phyloP scores from a whole-genome alignment of 345 rosid genomes.

The Cochlearia excelsa region DNA sequence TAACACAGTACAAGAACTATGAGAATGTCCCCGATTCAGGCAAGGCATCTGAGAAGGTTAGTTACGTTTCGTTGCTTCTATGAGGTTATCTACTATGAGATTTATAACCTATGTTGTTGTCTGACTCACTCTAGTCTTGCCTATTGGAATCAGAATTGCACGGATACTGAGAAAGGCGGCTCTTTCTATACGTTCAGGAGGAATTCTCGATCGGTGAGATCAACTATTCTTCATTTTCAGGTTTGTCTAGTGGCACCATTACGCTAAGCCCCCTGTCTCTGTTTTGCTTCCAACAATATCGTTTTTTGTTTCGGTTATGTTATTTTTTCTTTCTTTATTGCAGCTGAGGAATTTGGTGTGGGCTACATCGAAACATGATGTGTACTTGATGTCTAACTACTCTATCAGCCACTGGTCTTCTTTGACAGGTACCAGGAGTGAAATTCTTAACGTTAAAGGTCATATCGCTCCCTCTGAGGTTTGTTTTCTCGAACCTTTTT shows the following conservation, averaged over 20 bases:
- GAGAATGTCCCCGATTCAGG: constrained; percentile 78
- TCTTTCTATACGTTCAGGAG: constrained; percentile 54
- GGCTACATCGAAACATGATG: constrained; percentile 77
- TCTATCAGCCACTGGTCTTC: constrained; percentile 72
- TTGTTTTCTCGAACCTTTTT: constrained; percentile 8
- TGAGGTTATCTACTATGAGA: not conserved
- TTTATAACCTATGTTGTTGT: not conserved
- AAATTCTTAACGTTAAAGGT: constrained; percentile 65
- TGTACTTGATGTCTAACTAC: constrained; percentile 65
- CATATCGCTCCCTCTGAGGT: constrained; percentile 77
- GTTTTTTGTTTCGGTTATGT: too few relatives aligned
- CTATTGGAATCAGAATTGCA: constrained; percentile 45
- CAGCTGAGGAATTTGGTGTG: constrained; percentile 81
- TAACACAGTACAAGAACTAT: constrained; percentile 94
- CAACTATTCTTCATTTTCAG: constrained; percentile 80
- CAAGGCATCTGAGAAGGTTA: constrained; percentile 61
- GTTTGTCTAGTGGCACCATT: constrained; percentile 30
- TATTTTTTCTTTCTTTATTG: constrained; percentile 21
- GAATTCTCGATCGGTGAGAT: constrained; percentile 69
- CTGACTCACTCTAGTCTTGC: constrained; percentile 24
- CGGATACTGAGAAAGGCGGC: constrained; percentile 46
- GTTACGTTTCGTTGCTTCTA: constrained; percentile 5
- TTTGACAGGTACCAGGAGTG: constrained; percentile 44
- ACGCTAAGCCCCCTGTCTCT: too few relatives aligned
- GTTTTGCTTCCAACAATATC: too few relatives aligned